These are phyloP conservation scores for Stachybotrys elegans DNA, from an alignment of 2,329 filamentous ascomycete genomes.

Conservation along the genomic window DNA sequence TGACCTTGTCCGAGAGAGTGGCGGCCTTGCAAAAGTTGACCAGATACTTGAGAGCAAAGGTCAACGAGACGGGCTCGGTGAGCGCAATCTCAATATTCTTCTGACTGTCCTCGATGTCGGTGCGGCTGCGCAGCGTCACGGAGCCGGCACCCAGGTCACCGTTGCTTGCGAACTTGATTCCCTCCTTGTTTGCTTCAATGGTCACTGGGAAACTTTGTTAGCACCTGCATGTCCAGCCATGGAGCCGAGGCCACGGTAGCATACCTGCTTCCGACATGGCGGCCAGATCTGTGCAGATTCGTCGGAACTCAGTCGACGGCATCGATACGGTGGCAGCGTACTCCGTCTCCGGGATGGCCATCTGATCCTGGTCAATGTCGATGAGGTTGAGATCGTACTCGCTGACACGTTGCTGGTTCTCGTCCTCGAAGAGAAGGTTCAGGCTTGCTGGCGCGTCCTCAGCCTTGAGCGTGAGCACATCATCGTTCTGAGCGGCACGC, in stretches of 20 bases:
- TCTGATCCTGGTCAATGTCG: slow-evolving; percentile 99
- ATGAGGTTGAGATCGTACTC: slow-evolving; percentile 99
- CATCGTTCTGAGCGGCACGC: slow-evolving; percentile 87
- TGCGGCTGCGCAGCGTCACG: slow-evolving; percentile 85
- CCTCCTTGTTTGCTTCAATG: slow-evolving; percentile 95
- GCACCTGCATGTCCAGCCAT: neutral
- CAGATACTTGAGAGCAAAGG: slow-evolving; percentile 98
- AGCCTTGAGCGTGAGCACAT: slow-evolving; percentile 93
- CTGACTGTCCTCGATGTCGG: slow-evolving; percentile 82
- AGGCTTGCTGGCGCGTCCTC: slow-evolving; percentile 94
- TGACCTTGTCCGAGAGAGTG: slow-evolving; percentile 74
- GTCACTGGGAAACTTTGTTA: slow-evolving; percentile 54
- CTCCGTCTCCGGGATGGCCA: slow-evolving; percentile 98
- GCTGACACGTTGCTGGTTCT: slow-evolving; percentile 82
- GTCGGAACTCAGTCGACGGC: slow-evolving; percentile 85
- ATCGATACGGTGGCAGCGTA: slow-evolving; percentile 88
- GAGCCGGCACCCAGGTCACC: slow-evolving; percentile 96
- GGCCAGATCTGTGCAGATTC: slow-evolving; percentile 88
- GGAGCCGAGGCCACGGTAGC: slow-evolving; percentile 22
- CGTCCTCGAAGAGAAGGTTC: slow-evolving; percentile 92
- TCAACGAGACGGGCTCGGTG: slow-evolving; percentile 86
- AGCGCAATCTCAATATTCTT: slow-evolving; percentile 85
- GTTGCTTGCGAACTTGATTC: slow-evolving; percentile 87
- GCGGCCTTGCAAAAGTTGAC: slow-evolving; percentile 99
- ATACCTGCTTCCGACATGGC: slow-evolving; percentile 93